These are phyloP conservation scores for Akanthomyces uredinophilus DNA, from an alignment of 2,329 filamentous ascomycete species.

Conservation along the genomic window DNA sequence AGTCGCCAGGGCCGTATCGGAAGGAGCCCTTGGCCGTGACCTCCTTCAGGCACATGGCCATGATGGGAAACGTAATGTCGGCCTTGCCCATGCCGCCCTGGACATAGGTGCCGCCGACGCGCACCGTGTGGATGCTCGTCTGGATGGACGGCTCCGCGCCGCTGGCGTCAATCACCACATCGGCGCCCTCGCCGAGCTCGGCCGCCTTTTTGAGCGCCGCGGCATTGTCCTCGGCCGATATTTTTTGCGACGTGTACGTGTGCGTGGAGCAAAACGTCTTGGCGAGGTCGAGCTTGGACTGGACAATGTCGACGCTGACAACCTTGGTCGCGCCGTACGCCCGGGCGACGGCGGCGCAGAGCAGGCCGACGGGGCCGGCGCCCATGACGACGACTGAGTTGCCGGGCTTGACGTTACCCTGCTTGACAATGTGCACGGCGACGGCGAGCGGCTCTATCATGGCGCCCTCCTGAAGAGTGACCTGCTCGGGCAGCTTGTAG, in stretches of 20 bases:
- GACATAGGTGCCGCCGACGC: slow-evolving; percentile 69
- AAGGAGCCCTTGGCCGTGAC: slow-evolving; percentile 82
- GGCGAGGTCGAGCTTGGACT: slow-evolving; percentile 74
- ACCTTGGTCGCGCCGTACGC: slow-evolving; percentile 82
- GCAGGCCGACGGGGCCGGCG: slow-evolving; percentile 78
- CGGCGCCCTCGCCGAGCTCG: slow-evolving; percentile 62
- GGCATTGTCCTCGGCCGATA: slow-evolving; percentile 68
- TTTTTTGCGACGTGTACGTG: slow-evolving; percentile 58
- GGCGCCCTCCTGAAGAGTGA: slow-evolving; percentile 81
- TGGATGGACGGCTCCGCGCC: slow-evolving; percentile 77
- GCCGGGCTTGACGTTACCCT: slow-evolving; percentile 67
- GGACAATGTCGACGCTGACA: slow-evolving; percentile 83
- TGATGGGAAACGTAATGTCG: slow-evolving; percentile 88
- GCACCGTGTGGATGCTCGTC: slow-evolving; percentile 64
- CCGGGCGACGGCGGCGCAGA: slow-evolving; percentile 80
- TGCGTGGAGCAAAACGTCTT: slow-evolving; percentile 66
- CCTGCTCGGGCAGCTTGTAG: slow-evolving; percentile 75
- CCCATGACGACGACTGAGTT: slow-evolving; percentile 80
- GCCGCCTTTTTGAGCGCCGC: slow-evolving; percentile 58
- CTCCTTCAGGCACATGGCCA: slow-evolving; percentile 85
- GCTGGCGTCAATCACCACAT: slow-evolving; percentile 75
- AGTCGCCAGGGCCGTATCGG: slow-evolving; percentile 84
- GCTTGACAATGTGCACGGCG: slow-evolving; percentile 76
- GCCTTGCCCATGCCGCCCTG: slow-evolving; percentile 87
- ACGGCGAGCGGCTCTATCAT: slow-evolving; percentile 85